Conservation (phyloP, 179 eudicot genomes). For the Patellifolia procumbens region DNA sequence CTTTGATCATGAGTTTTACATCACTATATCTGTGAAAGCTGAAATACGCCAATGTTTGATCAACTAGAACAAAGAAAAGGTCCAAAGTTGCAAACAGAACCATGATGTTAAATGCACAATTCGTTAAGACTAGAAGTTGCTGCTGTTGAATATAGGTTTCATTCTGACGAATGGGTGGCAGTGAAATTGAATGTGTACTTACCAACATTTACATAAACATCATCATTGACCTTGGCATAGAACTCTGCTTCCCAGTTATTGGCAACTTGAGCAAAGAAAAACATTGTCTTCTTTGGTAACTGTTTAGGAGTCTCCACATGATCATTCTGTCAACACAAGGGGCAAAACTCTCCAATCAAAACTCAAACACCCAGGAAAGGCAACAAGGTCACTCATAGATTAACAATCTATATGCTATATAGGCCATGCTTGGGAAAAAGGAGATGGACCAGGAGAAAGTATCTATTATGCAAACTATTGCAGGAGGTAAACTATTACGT, state of each 20-base stretch:
- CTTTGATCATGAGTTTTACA: background rate
- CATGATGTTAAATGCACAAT: background rate
- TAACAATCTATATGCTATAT: background rate
- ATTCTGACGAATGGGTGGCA: conserved; percentile 2
- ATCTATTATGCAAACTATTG: background rate
- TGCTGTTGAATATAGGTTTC: background rate
- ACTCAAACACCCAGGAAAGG: background rate
- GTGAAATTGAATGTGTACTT: conserved; percentile 13
- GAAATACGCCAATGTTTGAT: background rate
- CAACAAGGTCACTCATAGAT: conserved; percentile 3
- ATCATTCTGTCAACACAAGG: conserved; percentile 47
- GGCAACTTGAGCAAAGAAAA: conserved; percentile 66
- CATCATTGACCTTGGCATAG: conserved; percentile 86
- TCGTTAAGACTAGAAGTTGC: background rate
- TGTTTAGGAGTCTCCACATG: conserved; percentile 69
- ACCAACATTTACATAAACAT: conserved; percentile 83
- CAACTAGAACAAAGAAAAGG: background rate
- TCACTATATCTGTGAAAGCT: background rate
- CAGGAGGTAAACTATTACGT: background rate
- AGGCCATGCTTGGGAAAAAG: background rate
- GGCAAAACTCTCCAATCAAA: background rate
- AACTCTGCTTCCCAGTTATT: conserved; percentile 90
- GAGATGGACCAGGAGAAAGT: background rate
- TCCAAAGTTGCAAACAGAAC: background rate
- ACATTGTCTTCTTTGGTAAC: conserved; percentile 66